Percentiles rank a stretch among this genome's conserved stretches.
These are phyloP conservation scores for Exutisphaerella laricina DNA, from an alignment of 2,329 filamentous ascomycete species.

Conservation along the genomic window DNA sequence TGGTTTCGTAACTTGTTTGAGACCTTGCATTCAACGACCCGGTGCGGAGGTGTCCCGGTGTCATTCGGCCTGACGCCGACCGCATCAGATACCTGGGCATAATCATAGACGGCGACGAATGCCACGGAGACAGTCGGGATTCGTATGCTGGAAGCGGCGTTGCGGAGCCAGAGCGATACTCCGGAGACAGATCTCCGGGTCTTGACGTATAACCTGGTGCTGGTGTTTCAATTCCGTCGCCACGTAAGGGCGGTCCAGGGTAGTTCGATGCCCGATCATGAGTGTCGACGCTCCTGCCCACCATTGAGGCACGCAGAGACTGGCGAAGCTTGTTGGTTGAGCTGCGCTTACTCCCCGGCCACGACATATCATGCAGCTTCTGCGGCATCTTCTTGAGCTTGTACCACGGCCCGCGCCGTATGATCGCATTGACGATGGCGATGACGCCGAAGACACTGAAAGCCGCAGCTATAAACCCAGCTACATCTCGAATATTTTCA, in stretches of 20 bases:
- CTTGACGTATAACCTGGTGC: conserved; percentile 18
- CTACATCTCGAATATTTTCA: conserved; percentile 18
- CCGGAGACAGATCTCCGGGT: conserved; percentile 4
- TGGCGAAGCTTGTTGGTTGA: conserved; percentile 14
- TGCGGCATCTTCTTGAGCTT: conserved; percentile 14
- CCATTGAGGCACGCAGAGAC: conserved; percentile 18
- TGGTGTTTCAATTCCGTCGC: conserved; percentile 14
- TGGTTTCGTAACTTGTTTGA: neutral
- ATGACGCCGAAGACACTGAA: conserved; percentile 27
- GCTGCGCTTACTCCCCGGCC: conserved; percentile 15
- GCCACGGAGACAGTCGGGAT: conserved; percentile 11
- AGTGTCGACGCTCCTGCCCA: conserved; percentile 3
- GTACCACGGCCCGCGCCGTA: conserved; percentile 26
- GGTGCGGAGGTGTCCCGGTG: conserved; percentile 7
- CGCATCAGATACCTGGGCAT: conserved; percentile 3
- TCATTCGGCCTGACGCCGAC: no score
- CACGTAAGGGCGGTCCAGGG: conserved; percentile 6
- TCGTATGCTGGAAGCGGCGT: conserved; percentile 20
- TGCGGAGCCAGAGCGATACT: conserved; percentile 10
- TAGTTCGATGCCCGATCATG: conserved; percentile 4
- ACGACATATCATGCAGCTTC: conserved; percentile 13
- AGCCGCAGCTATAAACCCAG: conserved; percentile 26
- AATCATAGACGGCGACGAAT: conserved; percentile 9
- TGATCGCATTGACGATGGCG: conserved; percentile 26
- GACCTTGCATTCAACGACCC: neutral